phyloP scores from a whole-genome alignment of 129 eudicot genomes.

The Scalesia atractyloides region DNA sequence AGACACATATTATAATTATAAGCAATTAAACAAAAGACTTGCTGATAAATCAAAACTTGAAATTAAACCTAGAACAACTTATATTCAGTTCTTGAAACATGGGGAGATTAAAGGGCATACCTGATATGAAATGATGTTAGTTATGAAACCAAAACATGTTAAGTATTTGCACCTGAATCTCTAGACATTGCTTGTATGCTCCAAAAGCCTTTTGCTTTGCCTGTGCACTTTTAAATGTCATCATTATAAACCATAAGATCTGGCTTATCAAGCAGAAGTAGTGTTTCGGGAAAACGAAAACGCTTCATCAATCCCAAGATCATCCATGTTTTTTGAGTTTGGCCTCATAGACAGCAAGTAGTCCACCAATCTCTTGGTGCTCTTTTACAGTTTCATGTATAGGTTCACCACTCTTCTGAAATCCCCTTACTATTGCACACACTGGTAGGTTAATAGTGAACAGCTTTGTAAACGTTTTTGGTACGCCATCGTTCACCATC shows the following conservation, averaged over 20 bases:
- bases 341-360: conserved; percentile 2
- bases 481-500: not conserved
- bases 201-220: not conserved
- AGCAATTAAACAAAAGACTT: no score
- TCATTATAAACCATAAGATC: not conserved
- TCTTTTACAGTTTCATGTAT: not conserved
- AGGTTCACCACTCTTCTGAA: conserved; percentile 12
- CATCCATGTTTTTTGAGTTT: not conserved
- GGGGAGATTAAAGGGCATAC: no score
- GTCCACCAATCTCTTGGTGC: no score
- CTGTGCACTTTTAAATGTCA: not conserved
- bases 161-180: not conserved
- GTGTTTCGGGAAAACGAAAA: not conserved
- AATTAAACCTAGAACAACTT: no score
- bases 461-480: not conserved
- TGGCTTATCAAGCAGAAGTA: conserved; percentile 4
- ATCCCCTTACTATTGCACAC: not conserved
- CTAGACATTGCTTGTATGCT: not conserved
- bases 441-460: not conserved
- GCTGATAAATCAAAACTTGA: no score
- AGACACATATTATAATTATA: no score
- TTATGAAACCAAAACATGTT: no score
- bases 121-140: no score
- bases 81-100: no score
- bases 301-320: not conserved